Base-by-base conservation (phyloP, 352 stramenopile species). In the Phytophthora crassamura region DNA sequence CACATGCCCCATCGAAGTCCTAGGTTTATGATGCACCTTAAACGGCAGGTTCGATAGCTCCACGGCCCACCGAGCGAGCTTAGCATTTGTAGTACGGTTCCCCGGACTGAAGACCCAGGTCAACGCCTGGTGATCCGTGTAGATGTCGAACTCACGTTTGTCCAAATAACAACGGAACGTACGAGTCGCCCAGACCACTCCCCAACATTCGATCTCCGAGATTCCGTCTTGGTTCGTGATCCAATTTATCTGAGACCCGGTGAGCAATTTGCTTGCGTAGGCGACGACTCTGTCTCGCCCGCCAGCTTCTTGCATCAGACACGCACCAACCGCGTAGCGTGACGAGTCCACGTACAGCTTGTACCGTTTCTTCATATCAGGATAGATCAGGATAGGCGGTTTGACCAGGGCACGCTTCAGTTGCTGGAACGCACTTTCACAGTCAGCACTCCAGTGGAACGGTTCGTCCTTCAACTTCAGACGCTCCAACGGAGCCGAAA, bases 131-230 rank as follows among this genome's bases (percentile, higher is more conserved):
- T 60, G 52, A 20, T 60, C 52, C 40, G 53, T 60, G 15, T 36
- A 60, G 5, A 60, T 1, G 15, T 63, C 55, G 11, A 55, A 56
- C 5, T 61, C 53, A 0, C 41, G 18, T 12, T 51, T 51, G 30
- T 56, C 55, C 1, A 55, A n/a, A 14, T 49, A 63, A 8, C 55
- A 63, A 0, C 34, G 34, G 14, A 55, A 63, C 35, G 55, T 63
- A 2, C 20, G 5, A 4, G 43, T 63, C 0, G 42, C 55, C 34
- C 32, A 55, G 0, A 47, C 45, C 4, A 60, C 14, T 39, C 40
- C 55, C 43, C 55, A 34, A 33, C n/a, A 63, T 10, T 63, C 43
- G 2, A 55, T 63, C 16, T 41, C 20, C 2, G 45, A 55, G 34
- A 32, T 53, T 0, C 43, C 35, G 7, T 53, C 25, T 6, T 30